Evolutionary conservation across 2,329 filamentous ascomycete species (phyloP).

Genomic region (Fusarium marasasianum): DNA sequence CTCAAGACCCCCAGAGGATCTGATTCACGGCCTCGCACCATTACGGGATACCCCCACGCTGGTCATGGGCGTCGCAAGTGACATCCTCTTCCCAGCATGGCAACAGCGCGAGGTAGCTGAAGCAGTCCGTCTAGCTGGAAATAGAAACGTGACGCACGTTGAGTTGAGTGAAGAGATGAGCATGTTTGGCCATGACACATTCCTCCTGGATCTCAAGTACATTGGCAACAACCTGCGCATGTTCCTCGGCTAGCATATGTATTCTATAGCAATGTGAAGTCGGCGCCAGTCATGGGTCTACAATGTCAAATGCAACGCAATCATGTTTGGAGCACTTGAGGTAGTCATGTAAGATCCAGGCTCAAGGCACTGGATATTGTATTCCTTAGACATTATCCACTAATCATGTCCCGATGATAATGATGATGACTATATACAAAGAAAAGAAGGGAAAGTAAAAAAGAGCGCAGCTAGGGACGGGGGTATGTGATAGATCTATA

Average conservation of each 20-base stretch:
- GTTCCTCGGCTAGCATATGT: conserved; percentile 70
- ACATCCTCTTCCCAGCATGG: conserved; percentile 97
- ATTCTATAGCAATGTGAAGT: background rate
- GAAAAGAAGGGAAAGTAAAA: background rate
- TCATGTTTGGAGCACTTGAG: background rate
- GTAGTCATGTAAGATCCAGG: conserved; percentile 21
- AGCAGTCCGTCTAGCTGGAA: conserved; percentile 80
- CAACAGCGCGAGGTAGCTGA: conserved; percentile 95
- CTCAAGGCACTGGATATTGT: conserved; percentile 14
- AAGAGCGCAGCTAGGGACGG: conserved; percentile 12
- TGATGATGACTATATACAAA: conserved; percentile 21
- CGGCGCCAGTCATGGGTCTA: background rate
- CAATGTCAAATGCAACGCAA: background rate
- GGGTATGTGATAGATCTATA: conserved; percentile 35
- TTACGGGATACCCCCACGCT: conserved; percentile 82
- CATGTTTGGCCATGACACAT: conserved; percentile 96
- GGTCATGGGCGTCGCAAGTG: conserved; percentile 92
- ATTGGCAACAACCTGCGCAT: conserved; percentile 84
- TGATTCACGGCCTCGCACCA: conserved; percentile 77
- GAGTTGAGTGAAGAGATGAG: conserved; percentile 95
- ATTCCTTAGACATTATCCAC: conserved; percentile 36
- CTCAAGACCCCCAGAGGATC: conserved; percentile 75
- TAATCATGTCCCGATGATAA: conserved; percentile 35
- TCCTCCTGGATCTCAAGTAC: conserved; percentile 89
- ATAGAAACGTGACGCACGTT: conserved; percentile 82